These are phyloP conservation scores for Myxozyma melibiosi DNA, from an alignment of 805 yeast species.

Conservation along the genomic window DNA sequence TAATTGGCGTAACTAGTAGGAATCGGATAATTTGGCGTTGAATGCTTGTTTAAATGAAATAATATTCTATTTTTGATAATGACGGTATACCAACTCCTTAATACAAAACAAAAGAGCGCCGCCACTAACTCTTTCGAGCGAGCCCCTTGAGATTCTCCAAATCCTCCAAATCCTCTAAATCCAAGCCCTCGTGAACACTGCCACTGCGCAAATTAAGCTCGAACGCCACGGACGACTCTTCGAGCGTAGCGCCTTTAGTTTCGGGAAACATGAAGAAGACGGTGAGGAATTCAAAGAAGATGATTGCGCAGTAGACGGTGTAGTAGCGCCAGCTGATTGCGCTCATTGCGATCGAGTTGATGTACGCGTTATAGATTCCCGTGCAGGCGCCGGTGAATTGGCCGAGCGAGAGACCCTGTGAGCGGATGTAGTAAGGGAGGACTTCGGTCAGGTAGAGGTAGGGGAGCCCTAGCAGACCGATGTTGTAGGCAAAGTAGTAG, in stretches of 20 bases:
- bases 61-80: too few relatives aligned
- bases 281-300: conserved; percentile 42
- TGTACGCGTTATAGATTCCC: conserved; percentile 34
- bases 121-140: too few relatives aligned
- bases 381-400: conserved; percentile 26
- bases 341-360: conserved; percentile 48
- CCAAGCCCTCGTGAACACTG: background rate
- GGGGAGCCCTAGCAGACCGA: conserved; percentile 49
- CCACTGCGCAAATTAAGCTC: conserved; percentile 30
- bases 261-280: conserved; percentile 47
- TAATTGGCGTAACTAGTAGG: background rate
- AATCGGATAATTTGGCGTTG: background rate
- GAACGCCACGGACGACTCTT: conserved; percentile 53
- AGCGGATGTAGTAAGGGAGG: conserved; percentile 42
- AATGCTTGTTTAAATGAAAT: background rate
- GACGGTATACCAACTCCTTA: too few relatives aligned
- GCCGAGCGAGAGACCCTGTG: conserved; percentile 47
- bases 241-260: conserved; percentile 50
- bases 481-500: conserved; percentile 45
- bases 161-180: background rate
- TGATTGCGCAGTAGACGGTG: conserved; percentile 47
- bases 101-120: too few relatives aligned
- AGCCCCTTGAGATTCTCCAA: background rate
- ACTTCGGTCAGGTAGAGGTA: conserved; percentile 36
- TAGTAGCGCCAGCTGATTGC: conserved; percentile 50